These are phyloP conservation scores for Leptoxyphium fumago DNA, from an alignment of 2,329 filamentous ascomycete genomes.

Conservation along the genomic window DNA sequence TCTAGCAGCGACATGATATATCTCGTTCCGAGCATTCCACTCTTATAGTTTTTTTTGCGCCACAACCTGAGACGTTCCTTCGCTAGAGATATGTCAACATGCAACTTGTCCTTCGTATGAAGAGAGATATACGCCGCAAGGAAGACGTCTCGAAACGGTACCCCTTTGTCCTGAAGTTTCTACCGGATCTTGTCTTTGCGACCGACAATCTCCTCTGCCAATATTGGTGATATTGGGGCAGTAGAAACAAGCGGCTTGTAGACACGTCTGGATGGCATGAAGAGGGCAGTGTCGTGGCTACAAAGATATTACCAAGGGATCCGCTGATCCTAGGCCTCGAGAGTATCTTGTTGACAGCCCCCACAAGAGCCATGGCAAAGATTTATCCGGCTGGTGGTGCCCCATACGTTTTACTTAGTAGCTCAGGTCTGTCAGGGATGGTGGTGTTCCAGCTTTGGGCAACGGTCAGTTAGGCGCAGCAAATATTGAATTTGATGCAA, in stretches of 20 bases:
- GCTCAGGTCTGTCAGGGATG: neutral
- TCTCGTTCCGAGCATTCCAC: conserved; percentile 10
- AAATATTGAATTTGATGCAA: no score
- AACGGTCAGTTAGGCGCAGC: no score
- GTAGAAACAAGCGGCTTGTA: neutral
- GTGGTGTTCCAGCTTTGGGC: no score
- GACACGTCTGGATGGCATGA: neutral
- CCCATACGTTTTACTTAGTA: neutral
- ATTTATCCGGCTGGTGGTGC: neutral
- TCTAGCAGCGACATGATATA: conserved; percentile 5
- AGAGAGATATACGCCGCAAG: conserved; percentile 2
- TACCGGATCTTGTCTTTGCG: neutral
- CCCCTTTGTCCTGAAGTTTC: conserved; percentile 1
- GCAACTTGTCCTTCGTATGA: conserved; percentile 1
- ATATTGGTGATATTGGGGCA: neutral
- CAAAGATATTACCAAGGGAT: neutral
- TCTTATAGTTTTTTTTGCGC: conserved; percentile 15
- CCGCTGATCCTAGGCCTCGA: neutral
- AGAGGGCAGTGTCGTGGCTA: neutral
- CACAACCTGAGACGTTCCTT: conserved; percentile 11
- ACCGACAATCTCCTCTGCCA: neutral
- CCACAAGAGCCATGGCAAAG: neutral
- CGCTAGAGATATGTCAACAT: conserved; percentile 8
- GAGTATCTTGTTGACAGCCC: neutral
- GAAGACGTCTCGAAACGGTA: neutral